Percentiles rank a stretch among this genome's conserved stretches.
These are phyloP conservation scores for Sesbania bispinosa DNA, from an alignment of 306 rosid species.

Conservation along the genomic window DNA sequence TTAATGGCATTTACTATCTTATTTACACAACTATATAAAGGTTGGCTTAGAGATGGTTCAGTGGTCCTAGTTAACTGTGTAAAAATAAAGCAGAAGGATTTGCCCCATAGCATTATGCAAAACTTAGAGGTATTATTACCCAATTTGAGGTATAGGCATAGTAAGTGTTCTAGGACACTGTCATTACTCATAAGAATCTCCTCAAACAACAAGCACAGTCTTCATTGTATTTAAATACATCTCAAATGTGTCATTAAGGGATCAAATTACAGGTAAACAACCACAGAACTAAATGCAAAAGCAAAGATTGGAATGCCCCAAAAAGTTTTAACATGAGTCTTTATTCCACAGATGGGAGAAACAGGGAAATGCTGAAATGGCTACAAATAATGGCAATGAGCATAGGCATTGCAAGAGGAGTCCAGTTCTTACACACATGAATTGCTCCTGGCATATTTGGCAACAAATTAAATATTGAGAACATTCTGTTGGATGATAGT, in stretches of 20 bases:
- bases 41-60: constrained; percentile 64
- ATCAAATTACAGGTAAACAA: constrained; percentile 59
- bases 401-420: constrained; percentile 66
- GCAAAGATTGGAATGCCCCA: neutral
- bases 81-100: constrained; percentile 52
- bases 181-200: constrained; percentile 50
- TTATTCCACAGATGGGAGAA: constrained; percentile 57
- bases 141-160: constrained; percentile 70
- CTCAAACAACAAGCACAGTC: constrained; percentile 46
- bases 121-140: constrained; percentile 53
- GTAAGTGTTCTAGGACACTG: constrained; percentile 82
- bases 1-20: neutral
- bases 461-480: constrained; percentile 63
- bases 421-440: constrained; percentile 71
- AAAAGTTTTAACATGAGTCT: constrained; percentile 8
- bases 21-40: constrained; percentile 60
- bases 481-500: constrained; percentile 59
- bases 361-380: constrained; percentile 77
- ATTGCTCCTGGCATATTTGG: constrained; percentile 62
- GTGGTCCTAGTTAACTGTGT: constrained; percentile 51
- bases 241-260: constrained; percentile 53
- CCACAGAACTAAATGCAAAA: neutral
- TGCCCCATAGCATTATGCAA: constrained; percentile 35
- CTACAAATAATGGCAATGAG: constrained; percentile 80
- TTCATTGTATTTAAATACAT: constrained; percentile 59